Evolutionary conservation across 2,329 filamentous ascomycete genomes (phyloP), one percentile per base, ranked within the genome.

Genomic region (Pseudogymnoascus sp.): DNA sequence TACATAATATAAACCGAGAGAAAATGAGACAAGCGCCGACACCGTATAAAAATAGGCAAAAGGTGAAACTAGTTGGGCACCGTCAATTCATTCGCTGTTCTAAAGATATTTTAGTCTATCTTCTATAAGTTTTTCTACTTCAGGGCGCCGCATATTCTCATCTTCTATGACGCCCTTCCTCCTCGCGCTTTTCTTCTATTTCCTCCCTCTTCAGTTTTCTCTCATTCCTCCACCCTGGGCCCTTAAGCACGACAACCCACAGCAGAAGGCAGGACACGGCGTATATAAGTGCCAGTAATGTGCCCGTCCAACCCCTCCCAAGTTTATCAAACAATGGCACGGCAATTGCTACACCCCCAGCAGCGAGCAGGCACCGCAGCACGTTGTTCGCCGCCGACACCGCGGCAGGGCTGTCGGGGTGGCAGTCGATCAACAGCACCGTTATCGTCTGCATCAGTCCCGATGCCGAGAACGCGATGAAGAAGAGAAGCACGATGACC

Each of bases 301-400:
- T 84, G 63, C 79, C 85, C 6, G 78, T 79, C 82, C 83, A 86
- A 0, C 83, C 84, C 6, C 39, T 61, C 11, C 65, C 65, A 29
- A 64, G 61, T 16, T 29, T 60, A 4, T 66, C 38, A 41, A 65
- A 60, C 12, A 66, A 10, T 7, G 62, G 64, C 5, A 60, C 63
- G 4, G 38, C 37, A 29, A 55, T 37, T 2, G 66, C 63, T n/a
- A 52, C 37, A n/a, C 45, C 49, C 4, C 61, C 64, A 1, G 63
- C 66, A 11, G 62, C 62, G 12, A 67, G 35, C 6, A 58, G 39
- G 37, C 64, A 66, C 33, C 63, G 60, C 8, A 63, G 11, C 31
- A 67, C 41, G 61, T 66, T 67, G 41, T 41, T 63, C 7, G 64
- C 61, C 16, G 64, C 63, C 3, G 59, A 38, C 11, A 55, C 66